These are phyloP conservation scores for Hamigera avellanea DNA, from an alignment of 495 filamentous ascomycete species.

Conservation along the genomic window DNA sequence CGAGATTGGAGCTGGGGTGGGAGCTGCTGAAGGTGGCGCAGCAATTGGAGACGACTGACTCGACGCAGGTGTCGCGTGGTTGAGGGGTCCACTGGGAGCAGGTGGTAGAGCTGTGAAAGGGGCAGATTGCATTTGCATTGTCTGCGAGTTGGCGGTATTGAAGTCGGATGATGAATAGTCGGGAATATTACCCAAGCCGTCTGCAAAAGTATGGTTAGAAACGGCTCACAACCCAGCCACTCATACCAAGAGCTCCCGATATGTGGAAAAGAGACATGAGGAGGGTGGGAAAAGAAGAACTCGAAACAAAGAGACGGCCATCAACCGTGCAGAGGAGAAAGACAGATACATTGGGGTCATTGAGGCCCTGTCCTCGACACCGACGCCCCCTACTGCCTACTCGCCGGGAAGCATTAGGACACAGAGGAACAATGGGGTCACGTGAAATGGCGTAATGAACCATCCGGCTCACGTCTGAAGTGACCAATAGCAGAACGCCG, in stretches of 20 bases:
- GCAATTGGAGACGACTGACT: conserved; percentile 13
- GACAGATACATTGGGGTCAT: too few species aligned
- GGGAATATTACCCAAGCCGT: conserved; percentile 27
- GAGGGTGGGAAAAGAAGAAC: too few species aligned
- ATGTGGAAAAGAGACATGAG: too few species aligned
- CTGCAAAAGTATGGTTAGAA: conserved; percentile 7
- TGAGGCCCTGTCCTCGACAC: too few species aligned
- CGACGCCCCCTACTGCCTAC: not conserved
- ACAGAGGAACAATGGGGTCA: conserved; percentile 11
- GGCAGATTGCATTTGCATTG: conserved; percentile 17
- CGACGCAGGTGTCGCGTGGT: conserved; percentile 8
- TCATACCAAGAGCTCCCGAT: not conserved
- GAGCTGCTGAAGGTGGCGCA: conserved; percentile 9
- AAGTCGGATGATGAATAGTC: conserved; percentile 21
- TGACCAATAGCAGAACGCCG: conserved; percentile 11
- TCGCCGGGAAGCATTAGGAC: not conserved
- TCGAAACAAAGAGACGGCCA: too few species aligned
- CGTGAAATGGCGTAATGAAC: conserved; percentile 33
- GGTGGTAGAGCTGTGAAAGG: conserved; percentile 16
- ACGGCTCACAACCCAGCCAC: conserved; percentile 1
- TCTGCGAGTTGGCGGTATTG: conserved; percentile 14
- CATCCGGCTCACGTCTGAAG: conserved; percentile 13
- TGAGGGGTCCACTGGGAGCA: conserved; percentile 8
- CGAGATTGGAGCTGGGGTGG: conserved; percentile 5
- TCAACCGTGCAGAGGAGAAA: too few species aligned